Base-by-base conservation (phyloP, 164 flowering plant species). In the Tinospora cordifolia region DNA sequence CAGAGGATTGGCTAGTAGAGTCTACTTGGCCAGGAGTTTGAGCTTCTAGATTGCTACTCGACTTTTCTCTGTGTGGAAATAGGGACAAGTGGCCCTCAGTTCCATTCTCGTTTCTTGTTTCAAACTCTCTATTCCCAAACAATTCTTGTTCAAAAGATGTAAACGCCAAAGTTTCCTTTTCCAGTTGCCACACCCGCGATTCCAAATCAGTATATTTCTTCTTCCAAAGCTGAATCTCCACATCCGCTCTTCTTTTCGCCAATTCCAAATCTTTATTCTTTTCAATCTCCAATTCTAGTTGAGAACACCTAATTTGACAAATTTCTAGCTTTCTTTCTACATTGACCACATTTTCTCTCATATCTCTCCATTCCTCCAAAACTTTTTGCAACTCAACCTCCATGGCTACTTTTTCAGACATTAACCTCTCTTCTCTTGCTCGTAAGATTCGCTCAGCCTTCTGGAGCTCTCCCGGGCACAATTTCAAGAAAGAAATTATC, bases 221-320 rank as follows among this genome's bases (percentile, higher is more conserved):
- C 76, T 80, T 77, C 87, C 83, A 82, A 9, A 22, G 38, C 69
- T 73, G 73, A 66, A 69, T 78, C 41, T 83, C 87, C n/a, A 30
- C 69, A 65, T 86, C 86, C 19, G 85, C 84, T 58, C 60, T 76
- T 39, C 65, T 72, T 77, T 82, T 88, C 74, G 74, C 83, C 66
- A 76, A 69, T 36, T 84, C 84, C 75, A 87, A 71, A 13, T 72
- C 80, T 14, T 68, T 76, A 66, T 81, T 67, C 51, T 39, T 67
- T 63, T 75, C 57, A 47, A 71, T 39, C 66, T 75, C 74, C 30
- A 15, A 38, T 21, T 46, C 51, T 47, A 71, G 49, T 11, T 63
- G 71, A 8, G 24, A 63, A 38, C 30, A 39, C 34, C 60, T 63
- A 3, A 11, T 40, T 38, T 27, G 24, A 51, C 4, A 62, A 38